Evolutionary conservation across 2,329 filamentous ascomycete species (phyloP).

Genomic region (Nigrospora oryzae): DNA sequence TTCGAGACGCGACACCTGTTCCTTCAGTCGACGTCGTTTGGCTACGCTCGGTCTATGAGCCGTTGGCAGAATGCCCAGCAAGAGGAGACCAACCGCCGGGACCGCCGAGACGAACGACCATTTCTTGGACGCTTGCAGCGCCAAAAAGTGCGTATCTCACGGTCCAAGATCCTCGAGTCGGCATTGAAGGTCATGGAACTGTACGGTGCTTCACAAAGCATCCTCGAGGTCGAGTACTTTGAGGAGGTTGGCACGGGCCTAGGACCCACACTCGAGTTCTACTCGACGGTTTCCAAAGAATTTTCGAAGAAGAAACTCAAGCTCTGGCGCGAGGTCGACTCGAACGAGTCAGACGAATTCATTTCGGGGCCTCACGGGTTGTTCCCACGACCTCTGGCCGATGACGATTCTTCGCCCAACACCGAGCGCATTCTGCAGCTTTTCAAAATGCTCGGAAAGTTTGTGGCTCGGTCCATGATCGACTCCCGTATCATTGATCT

Average conservation of each 20-base stretch:
- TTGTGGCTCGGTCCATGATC: constrained; percentile 95
- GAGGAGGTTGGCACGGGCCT: constrained; percentile 96
- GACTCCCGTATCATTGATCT: constrained; percentile 97
- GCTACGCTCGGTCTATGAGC: constrained; percentile 94
- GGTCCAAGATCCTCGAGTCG: constrained; percentile 90
- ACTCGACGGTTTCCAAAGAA: constrained; percentile 93
- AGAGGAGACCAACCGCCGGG: constrained; percentile 70
- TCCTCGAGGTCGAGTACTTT: constrained; percentile 96
- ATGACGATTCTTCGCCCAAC: constrained; percentile 68
- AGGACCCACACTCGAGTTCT: constrained; percentile 93
- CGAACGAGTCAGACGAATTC: constrained; percentile 63
- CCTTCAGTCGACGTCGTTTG: constrained; percentile 95
- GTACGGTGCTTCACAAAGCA: constrained; percentile 92
- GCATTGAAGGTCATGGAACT: constrained; percentile 98
- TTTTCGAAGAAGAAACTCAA: constrained; percentile 97
- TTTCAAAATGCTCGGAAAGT: constrained; percentile 92
- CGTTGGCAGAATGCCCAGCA: constrained; percentile 91
- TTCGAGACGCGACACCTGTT: constrained; percentile 97
- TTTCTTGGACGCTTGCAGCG: constrained; percentile 87
- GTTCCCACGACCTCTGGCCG: constrained; percentile 85
- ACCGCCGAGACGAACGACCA: constrained; percentile 81
- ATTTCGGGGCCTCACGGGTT: constrained; percentile 77
- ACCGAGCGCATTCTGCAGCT: constrained; percentile 83
- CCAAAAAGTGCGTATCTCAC: constrained; percentile 96
- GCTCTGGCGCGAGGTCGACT: constrained; percentile 90